These are phyloP conservation scores for Beta lomatogona DNA, from an alignment of 179 eudicot genomes.

Conservation along the genomic window DNA sequence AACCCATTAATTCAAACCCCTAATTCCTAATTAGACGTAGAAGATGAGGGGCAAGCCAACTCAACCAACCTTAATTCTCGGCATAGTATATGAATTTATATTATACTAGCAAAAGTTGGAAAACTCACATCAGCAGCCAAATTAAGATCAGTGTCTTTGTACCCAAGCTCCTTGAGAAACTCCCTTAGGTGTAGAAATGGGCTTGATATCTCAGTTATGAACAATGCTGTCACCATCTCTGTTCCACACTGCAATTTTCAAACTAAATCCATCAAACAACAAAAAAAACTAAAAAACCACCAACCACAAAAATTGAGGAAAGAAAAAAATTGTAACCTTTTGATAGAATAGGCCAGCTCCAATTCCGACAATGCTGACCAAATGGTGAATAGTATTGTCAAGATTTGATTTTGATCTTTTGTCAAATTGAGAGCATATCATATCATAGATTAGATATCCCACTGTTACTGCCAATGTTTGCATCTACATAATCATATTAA, in stretches of 20 bases:
- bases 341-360: constrained; percentile 73
- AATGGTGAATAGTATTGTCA: constrained; percentile 79
- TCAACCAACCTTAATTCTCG: too few species aligned
- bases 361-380: constrained; percentile 82
- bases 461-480: constrained; percentile 54
- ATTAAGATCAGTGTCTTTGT: constrained; percentile 69
- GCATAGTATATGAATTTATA: not conserved
- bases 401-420: constrained; percentile 39
- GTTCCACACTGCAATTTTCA: constrained; percentile 70
- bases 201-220: constrained; percentile 82
- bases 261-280: not conserved
- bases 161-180: constrained; percentile 86
- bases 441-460: constrained; percentile 74
- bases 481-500: constrained; percentile 50
- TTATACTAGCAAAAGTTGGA: not conserved
- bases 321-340: constrained; percentile 43
- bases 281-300: too few species aligned
- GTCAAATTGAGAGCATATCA: constrained; percentile 63
- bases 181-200: constrained; percentile 87
- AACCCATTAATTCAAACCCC: too few species aligned
- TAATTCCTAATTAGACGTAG: too few species aligned
- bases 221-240: constrained; percentile 82
- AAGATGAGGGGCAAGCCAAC: too few species aligned
- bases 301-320: not conserved
- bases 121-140: constrained; percentile 84